phyloP scores from a whole-genome alignment of 2,329 filamentous ascomycete species.

The Diaporthe humulicola region DNA sequence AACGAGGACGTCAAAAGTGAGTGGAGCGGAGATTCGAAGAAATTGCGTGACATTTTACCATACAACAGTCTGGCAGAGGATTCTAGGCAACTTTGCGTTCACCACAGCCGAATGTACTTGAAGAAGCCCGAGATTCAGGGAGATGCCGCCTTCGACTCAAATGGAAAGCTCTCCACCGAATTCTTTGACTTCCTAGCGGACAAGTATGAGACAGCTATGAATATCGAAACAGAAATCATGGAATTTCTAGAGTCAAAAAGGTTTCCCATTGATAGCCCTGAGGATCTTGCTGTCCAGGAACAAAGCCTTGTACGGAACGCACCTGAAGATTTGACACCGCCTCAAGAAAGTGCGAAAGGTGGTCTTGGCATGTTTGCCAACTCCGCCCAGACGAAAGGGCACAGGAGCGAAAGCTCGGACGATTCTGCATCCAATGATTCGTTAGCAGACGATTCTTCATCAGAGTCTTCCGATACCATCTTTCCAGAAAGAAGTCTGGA shows the following conservation, averaged over 20 bases:
- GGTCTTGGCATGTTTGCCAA: too few relatives aligned
- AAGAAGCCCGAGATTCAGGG: too few relatives aligned
- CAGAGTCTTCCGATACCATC: background rate
- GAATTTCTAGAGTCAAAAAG: background rate
- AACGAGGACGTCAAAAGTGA: background rate
- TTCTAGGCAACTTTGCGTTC: background rate
- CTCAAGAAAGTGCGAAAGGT: background rate
- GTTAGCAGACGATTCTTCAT: background rate
- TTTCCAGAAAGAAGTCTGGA: background rate
- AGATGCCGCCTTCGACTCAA: background rate
- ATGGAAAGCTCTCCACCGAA: background rate
- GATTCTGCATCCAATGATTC: background rate
- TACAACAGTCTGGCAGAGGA: background rate
- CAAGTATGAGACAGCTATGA: background rate
- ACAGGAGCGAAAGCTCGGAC: too few relatives aligned
- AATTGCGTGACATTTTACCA: background rate
- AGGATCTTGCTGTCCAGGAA: background rate
- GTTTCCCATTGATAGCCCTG: background rate
- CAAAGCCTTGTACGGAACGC: background rate
- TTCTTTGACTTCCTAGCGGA: background rate
- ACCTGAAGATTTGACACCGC: background rate
- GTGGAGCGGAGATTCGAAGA: fast-evolving
- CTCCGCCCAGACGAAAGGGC: too few relatives aligned
- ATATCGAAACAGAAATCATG: background rate
- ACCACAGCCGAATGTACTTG: background rate